These are phyloP conservation scores for Chloridella minuta DNA, from an alignment of 352 stramenopile species.

Conservation along the genomic window DNA sequence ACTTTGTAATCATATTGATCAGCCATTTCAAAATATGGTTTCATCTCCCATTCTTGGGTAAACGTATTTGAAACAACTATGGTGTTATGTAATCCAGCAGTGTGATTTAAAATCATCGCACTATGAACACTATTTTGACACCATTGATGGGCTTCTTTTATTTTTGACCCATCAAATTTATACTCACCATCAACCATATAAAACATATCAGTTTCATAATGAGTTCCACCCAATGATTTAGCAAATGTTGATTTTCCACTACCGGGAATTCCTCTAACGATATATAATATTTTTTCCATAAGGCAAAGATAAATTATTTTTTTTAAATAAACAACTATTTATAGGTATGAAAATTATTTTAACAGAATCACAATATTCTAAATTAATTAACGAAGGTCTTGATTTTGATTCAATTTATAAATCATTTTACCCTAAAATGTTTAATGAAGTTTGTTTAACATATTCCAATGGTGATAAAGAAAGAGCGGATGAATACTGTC, in stretches of 20 bases:
- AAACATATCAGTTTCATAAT: slow-evolving; percentile 12
- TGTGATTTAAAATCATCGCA: background rate
- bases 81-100: background rate
- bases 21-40: slow-evolving; percentile 3
- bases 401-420: too few species aligned
- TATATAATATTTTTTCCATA: too few species aligned
- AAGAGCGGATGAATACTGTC: too few species aligned
- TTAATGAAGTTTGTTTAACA: too few species aligned
- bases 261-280: background rate
- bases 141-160: slow-evolving; percentile 11
- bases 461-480: too few species aligned
- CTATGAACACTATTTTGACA: background rate
- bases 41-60: slow-evolving; percentile 9
- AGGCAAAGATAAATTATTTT: too few species aligned
- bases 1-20: background rate
- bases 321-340: too few species aligned
- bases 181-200: background rate
- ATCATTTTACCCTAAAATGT: too few species aligned
- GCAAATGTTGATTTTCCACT: slow-evolving; percentile 8
- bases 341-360: too few species aligned
- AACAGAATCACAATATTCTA: too few species aligned
- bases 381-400: too few species aligned
- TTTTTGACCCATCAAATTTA: slow-evolving; percentile 12
- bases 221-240: background rate
- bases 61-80: slow-evolving; percentile 12